Evolutionary conservation across 306 rosid species (phyloP).

Genomic region (Parietaria judaica): DNA sequence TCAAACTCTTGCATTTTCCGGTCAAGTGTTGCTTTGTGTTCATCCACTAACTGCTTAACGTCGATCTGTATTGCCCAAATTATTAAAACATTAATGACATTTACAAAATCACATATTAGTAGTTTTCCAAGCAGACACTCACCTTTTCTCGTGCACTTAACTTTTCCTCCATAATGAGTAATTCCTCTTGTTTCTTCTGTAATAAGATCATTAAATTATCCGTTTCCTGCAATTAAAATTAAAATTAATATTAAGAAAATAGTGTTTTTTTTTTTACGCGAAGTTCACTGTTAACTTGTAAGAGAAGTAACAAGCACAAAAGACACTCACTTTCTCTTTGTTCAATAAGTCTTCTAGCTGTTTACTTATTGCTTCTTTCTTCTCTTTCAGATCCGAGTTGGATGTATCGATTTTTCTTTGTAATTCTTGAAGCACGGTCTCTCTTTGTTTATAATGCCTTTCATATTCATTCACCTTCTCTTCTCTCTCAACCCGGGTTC

Average conservation of each 20-base stretch:
- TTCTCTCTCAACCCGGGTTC: slow-evolving; percentile 48
- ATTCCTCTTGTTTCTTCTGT: slow-evolving; percentile 51
- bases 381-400: slow-evolving; percentile 40
- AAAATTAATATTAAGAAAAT: slow-evolving; percentile 3
- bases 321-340: slow-evolving; percentile 54
- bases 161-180: slow-evolving; percentile 46
- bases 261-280: slow-evolving; percentile 3
- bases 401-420: slow-evolving; percentile 38
- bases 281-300: not conserved
- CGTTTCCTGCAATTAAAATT: slow-evolving; percentile 46
- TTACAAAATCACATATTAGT: not conserved
- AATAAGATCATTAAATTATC: slow-evolving; percentile 28
- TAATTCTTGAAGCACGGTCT: slow-evolving; percentile 44
- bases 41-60: slow-evolving; percentile 48
- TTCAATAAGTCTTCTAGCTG: slow-evolving; percentile 39
- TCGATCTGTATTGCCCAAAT: slow-evolving; percentile 46
- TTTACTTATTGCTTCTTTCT: slow-evolving; percentile 48
- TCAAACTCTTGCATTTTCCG: slow-evolving; percentile 48
- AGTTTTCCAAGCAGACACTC: slow-evolving; percentile 22
- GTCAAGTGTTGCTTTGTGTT: slow-evolving; percentile 45
- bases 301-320: slow-evolving; percentile 7
- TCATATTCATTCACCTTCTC: slow-evolving; percentile 46
- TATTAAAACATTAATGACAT: not conserved
- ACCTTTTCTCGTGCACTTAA: slow-evolving; percentile 69
- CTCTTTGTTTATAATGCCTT: slow-evolving; percentile 43